Conservation (phyloP, 2,329 filamentous ascomycete species). For the Colletotrichum cordylinicola region DNA sequence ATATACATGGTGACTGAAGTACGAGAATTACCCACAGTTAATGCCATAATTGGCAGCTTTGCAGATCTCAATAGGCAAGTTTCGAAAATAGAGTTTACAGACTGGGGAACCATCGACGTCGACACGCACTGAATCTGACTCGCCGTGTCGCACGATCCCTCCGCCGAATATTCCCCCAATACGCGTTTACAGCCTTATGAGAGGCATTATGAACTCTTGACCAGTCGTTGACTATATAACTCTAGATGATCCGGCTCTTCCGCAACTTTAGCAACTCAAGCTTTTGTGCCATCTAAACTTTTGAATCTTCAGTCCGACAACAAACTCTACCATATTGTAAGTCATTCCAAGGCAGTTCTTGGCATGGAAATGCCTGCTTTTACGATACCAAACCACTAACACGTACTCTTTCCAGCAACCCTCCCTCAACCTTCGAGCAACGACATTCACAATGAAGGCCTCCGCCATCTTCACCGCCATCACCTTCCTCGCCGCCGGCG, state of each 20-base stretch:
- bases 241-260: not conserved
- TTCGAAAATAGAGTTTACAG: not conserved
- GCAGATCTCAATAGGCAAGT: not conserved
- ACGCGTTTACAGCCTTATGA: not conserved
- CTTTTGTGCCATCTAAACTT: not conserved
- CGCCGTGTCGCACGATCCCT: not conserved
- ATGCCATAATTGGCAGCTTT: not conserved
- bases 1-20: not conserved
- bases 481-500: not conserved
- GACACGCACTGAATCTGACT: not conserved
- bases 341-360: not conserved
- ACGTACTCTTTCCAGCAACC: not conserved
- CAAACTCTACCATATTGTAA: not conserved
- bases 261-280: not conserved
- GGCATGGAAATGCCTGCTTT: not conserved
- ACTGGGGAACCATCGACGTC: not conserved
- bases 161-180: not conserved
- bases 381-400: not conserved
- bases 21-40: not conserved
- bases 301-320: not conserved
- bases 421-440: not conserved
- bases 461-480: not conserved
- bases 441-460: not conserved
- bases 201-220: not conserved
- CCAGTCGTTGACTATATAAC: not conserved